Base-by-base conservation (phyloP, 208 protist genomes). In the Tetramitus jugosus region DNA sequence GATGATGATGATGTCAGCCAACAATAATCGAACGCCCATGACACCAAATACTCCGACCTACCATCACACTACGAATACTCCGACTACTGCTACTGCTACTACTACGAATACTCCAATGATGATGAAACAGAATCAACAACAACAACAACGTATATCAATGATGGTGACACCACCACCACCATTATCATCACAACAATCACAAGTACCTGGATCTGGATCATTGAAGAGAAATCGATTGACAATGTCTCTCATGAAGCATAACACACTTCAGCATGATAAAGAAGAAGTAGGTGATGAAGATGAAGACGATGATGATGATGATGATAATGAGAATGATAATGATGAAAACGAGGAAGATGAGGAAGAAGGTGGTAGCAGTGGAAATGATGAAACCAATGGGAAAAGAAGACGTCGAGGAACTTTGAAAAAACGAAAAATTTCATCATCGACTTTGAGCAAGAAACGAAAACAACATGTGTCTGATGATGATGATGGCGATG, bases 401-500 rank as follows among this genome's bases (percentile, higher is more conserved):
- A n/a, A n/a, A n/a, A n/a, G n/a, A n/a, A n/a, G n/a, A n/a, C n/a
- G n/a, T n/a, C n/a, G n/a, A n/a, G n/a, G n/a, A n/a, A n/a, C n/a
- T n/a, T n/a, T n/a, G n/a, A n/a, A n/a, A n/a, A n/a, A n/a, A n/a
- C n/a, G n/a, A n/a, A n/a, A n/a, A n/a, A n/a, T n/a, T n/a, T n/a
- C n/a, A n/a, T n/a, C n/a, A n/a, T n/a, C n/a, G n/a, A n/a, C n/a
- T n/a, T n/a, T n/a, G n/a, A n/a, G n/a, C n/a, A n/a, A n/a, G n/a
- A n/a, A n/a, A n/a, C n/a, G n/a, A n/a, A n/a, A n/a, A n/a, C n/a
- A n/a, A n/a, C n/a, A n/a, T n/a, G n/a, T n/a, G n/a, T n/a, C n/a
- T 45, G 62, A 69, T 69, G 62, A 69, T 10, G 40, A 42, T 67
- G 62, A 69, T 45, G 62, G 23, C 10, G 62, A 69, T 3, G n/a